Conservation (phyloP, 2,329 filamentous ascomycete genomes). For the Stylonectria norvegica region DNA sequence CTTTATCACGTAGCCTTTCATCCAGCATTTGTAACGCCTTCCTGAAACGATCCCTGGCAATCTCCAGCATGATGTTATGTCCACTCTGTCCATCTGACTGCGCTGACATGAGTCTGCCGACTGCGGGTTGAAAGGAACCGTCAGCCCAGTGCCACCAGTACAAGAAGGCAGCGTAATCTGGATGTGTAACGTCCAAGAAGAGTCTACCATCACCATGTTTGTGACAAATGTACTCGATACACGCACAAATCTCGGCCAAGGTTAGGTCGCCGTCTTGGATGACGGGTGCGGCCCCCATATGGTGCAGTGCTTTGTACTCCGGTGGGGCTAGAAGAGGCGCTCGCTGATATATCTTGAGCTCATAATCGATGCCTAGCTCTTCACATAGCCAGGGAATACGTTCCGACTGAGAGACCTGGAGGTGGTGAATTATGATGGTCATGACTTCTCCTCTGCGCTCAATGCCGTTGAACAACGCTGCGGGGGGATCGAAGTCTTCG, state of each 20-base stretch:
- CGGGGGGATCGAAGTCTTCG: too few relatives aligned
- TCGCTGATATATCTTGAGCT: conserved; percentile 20
- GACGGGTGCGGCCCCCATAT: conserved; percentile 55
- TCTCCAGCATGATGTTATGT: conserved; percentile 27
- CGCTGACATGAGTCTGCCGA: conserved; percentile 39
- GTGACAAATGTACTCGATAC: conserved; percentile 58
- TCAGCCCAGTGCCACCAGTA: conserved; percentile 63
- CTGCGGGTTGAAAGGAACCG: conserved; percentile 39
- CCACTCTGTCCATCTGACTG: not conserved
- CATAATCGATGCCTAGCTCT: conserved; percentile 56
- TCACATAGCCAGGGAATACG: conserved; percentile 63
- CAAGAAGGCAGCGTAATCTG: conserved; percentile 57
- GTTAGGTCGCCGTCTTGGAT: conserved; percentile 52
- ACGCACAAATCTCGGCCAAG: conserved; percentile 58
- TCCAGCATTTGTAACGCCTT: conserved; percentile 50
- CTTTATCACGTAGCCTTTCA: conserved; percentile 41
- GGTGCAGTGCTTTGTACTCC: conserved; percentile 34
- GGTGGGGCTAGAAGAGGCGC: conserved; percentile 18
- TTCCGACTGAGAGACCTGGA: conserved; percentile 59
- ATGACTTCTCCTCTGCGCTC: too few relatives aligned
- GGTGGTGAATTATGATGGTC: conserved; percentile 48
- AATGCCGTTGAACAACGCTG: too few relatives aligned
- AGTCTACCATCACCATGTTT: conserved; percentile 51
- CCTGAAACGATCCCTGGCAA: conserved; percentile 33
- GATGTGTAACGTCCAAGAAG: conserved; percentile 40